Percentiles rank a stretch among this genome's conserved stretches.
Evolutionary conservation across 176 grass and related monocot species (phyloP).

Genomic region (Thinopyrum elongatum): DNA sequence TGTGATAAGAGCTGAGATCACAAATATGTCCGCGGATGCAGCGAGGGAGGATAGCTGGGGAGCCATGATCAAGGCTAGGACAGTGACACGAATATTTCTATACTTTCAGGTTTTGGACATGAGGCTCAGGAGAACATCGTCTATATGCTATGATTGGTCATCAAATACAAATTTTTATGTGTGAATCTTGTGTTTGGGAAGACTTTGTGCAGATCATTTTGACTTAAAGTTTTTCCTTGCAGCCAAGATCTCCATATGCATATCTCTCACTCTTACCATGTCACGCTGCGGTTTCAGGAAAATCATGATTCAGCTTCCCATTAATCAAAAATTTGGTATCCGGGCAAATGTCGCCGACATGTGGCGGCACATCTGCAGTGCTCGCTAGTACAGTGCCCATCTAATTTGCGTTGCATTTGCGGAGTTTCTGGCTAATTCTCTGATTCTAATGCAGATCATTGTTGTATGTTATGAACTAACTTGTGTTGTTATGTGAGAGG

Average conservation of each 20-base stretch:
- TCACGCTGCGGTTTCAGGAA: not conserved
- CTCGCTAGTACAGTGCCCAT: too few relatives aligned
- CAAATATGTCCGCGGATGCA: not conserved
- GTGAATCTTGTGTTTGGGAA: not conserved
- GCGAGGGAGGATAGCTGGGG: constrained; percentile 4
- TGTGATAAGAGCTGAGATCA: not conserved
- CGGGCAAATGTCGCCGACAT: too few relatives aligned
- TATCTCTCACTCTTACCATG: not conserved
- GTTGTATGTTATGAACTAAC: not conserved
- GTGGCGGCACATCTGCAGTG: too few relatives aligned
- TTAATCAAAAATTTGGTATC: not conserved
- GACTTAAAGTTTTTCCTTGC: not conserved
- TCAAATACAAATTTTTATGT: not conserved
- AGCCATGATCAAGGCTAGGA: constrained; percentile 13
- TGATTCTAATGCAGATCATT: not conserved
- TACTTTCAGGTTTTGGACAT: not conserved
- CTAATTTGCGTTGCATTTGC: too few relatives aligned
- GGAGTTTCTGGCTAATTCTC: too few relatives aligned
- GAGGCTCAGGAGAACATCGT: too few relatives aligned
- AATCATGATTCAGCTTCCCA: too few relatives aligned
- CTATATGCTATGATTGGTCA: too few relatives aligned
- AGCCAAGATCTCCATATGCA: not conserved
- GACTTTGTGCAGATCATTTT: not conserved
- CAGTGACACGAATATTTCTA: not conserved
- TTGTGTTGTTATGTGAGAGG: not conserved